phyloP scores from a whole-genome alignment of 805 yeast genomes.

The Clavispora santaluciae region DNA sequence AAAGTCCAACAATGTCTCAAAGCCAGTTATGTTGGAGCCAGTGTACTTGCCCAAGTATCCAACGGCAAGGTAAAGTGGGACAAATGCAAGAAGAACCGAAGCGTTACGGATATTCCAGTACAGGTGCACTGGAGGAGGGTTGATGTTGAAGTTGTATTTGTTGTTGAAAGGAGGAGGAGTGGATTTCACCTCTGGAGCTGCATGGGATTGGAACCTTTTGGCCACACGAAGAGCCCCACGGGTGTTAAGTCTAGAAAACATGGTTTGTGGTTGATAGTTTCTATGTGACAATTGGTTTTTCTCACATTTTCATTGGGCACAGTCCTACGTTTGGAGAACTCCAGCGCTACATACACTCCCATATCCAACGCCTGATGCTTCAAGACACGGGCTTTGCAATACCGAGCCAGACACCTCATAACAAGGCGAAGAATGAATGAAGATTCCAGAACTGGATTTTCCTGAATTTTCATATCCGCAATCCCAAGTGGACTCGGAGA shows the following conservation, averaged over 20 bases:
- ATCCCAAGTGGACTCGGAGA: too few relatives aligned
- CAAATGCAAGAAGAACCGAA: constrained; percentile 31
- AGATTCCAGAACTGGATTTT: too few relatives aligned
- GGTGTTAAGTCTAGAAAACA: constrained; percentile 27
- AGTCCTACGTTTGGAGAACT: not conserved
- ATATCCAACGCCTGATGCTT: constrained; percentile 1
- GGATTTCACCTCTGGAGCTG: constrained; percentile 15
- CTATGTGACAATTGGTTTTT: constrained; percentile 4
- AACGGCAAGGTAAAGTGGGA: constrained; percentile 32
- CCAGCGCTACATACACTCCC: not conserved
- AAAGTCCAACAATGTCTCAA: constrained; percentile 27
- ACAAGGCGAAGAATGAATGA: too few relatives aligned
- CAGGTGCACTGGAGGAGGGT: constrained; percentile 42
- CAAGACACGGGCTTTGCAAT: not conserved
- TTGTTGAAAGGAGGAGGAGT: constrained; percentile 40
- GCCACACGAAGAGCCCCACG: constrained; percentile 16
- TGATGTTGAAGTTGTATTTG: constrained; percentile 37
- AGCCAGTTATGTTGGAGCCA: constrained; percentile 26
- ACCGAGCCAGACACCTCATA: too few relatives aligned
- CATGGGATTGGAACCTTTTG: constrained; percentile 28
- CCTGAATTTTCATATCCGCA: too few relatives aligned
- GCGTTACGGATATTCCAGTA: constrained; percentile 41
- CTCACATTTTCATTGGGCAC: constrained; percentile 14
- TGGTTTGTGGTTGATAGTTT: constrained; percentile 9
- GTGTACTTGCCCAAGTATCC: constrained; percentile 31